These are phyloP conservation scores for Nannochloropsis salina DNA, from an alignment of 108 stramenopile genomes.

Conservation along the genomic window DNA sequence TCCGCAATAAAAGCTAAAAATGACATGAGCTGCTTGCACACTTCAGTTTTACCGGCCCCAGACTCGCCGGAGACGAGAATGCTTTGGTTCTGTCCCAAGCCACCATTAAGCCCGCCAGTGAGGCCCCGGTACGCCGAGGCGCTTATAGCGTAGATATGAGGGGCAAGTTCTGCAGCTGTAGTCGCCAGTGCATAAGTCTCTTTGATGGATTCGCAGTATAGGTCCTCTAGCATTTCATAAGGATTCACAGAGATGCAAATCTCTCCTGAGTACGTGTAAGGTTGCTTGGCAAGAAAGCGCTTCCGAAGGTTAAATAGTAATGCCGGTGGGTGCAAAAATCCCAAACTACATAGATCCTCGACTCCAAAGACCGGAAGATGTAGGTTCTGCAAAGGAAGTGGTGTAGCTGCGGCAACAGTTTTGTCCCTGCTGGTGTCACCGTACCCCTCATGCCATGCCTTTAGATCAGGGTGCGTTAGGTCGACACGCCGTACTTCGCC, in stretches of 20 bases:
- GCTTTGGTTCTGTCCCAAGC: constrained; percentile 35
- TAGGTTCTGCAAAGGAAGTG: constrained; percentile 41
- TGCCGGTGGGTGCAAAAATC: constrained; percentile 53
- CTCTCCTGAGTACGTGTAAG: constrained; percentile 56
- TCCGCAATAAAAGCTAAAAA: constrained; percentile 31
- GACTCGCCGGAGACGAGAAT: constrained; percentile 51
- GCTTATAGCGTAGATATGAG: constrained; percentile 50
- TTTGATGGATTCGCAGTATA: constrained; percentile 42
- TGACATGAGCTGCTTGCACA: constrained; percentile 47
- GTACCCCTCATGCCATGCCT: background rate
- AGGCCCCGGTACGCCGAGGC: constrained; percentile 43
- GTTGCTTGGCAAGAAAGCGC: constrained; percentile 34
- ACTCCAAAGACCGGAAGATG: constrained; percentile 29
- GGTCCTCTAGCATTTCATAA: constrained; percentile 33
- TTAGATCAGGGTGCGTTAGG: background rate
- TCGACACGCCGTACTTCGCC: background rate
- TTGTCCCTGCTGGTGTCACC: background rate
- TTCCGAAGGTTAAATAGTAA: constrained; percentile 46
- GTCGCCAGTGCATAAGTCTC: background rate
- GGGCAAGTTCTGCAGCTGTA: constrained; percentile 26
- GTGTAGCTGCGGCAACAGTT: background rate
- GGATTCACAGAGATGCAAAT: constrained; percentile 57
- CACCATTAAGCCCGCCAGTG: background rate
- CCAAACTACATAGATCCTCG: constrained; percentile 47
- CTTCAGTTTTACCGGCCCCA: constrained; percentile 54